phyloP scores from a whole-genome alignment of 257 asterid species.

The Echium plantagineum region DNA sequence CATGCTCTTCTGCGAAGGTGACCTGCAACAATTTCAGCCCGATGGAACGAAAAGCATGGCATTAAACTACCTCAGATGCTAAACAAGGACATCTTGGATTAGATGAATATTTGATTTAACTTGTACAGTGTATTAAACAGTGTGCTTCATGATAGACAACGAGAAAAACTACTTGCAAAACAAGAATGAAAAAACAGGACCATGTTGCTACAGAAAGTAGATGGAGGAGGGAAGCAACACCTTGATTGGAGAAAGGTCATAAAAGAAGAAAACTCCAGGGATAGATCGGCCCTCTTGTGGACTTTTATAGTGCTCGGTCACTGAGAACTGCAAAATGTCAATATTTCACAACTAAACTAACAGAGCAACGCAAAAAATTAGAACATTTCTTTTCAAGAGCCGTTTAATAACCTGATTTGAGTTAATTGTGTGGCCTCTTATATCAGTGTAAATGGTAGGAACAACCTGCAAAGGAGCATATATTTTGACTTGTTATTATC shows the following conservation, averaged over 20 bases:
- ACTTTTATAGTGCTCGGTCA: slow-evolving; percentile 79
- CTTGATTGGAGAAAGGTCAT: slow-evolving; percentile 95
- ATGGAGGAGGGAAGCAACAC: slow-evolving; percentile 16
- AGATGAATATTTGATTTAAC: not conserved
- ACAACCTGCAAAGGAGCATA: slow-evolving; percentile 65
- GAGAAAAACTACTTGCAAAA: not conserved
- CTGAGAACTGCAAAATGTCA: slow-evolving; percentile 67
- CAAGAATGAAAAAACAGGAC: not conserved
- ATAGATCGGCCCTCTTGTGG: slow-evolving; percentile 46
- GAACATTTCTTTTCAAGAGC: slow-evolving; percentile 10
- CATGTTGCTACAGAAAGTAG: not conserved
- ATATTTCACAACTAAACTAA: slow-evolving; percentile 2
- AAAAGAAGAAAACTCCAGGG: slow-evolving; percentile 91
- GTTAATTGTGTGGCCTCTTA: slow-evolving; percentile 61
- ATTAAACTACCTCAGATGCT: not conserved
- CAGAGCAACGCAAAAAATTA: not conserved
- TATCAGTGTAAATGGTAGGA: slow-evolving; percentile 68
- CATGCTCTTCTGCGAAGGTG: slow-evolving; percentile 75
- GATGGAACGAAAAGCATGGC: too few relatives aligned
- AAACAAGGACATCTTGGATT: not conserved
- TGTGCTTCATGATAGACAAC: too few relatives aligned
- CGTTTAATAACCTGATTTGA: slow-evolving; percentile 74
- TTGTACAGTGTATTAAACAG: too few relatives aligned
- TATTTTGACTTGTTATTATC: not conserved
- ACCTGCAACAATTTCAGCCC: slow-evolving; percentile 45